Conservation (phyloP, 1,139 yeast genomes). For the Hanseniaspora uvarum region DNA sequence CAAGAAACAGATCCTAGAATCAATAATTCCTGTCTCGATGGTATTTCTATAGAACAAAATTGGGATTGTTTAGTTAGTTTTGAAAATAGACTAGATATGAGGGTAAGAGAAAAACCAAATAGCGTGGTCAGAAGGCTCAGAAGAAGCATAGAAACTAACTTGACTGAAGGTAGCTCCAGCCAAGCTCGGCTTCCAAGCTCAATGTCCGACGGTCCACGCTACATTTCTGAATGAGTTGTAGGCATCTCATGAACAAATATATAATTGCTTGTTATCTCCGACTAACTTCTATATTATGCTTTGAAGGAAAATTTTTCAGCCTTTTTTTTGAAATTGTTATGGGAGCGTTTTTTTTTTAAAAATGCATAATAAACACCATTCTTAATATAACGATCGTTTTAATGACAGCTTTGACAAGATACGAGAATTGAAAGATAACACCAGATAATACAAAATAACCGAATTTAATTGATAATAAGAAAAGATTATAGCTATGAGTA, state of each 20-base stretch:
- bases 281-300: not conserved
- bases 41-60: constrained; percentile 10
- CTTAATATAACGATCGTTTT: not conserved
- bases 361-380: not conserved
- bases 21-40: not conserved
- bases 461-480: not conserved
- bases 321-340: not conserved
- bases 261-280: not conserved
- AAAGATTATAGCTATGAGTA: not conserved
- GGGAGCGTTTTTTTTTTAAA: not conserved
- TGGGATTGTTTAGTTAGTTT: constrained; percentile 1
- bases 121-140: not conserved
- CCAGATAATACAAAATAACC: not conserved
- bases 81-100: not conserved
- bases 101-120: not conserved
- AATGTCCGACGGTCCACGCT: not conserved
- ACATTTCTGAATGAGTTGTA: not conserved
- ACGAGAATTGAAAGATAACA: not conserved
- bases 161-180: not conserved
- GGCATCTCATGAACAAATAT: not conserved
- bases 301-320: not conserved
- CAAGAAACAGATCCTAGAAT: constrained; percentile 14
- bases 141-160: not conserved
- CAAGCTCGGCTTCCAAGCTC: no score
- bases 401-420: no score